A percentile compares a stretch with the other conserved stretches of the same genome.
Evolutionary conservation across 768 basidiomycete genomes (phyloP).

Genomic region (Butyriboletus loyo): DNA sequence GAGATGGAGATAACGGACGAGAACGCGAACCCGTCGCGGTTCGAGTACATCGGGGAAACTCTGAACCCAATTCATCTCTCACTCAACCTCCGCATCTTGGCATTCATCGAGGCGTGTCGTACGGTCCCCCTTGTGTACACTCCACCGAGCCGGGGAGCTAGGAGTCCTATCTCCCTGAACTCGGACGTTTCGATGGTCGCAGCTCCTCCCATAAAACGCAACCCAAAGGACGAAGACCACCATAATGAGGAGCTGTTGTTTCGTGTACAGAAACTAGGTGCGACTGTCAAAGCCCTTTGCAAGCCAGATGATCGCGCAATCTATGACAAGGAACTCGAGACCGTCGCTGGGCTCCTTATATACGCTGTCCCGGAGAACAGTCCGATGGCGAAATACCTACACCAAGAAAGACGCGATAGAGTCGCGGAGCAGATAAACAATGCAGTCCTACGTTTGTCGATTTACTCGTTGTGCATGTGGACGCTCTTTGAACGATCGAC

Average conservation of each 20-base stretch:
- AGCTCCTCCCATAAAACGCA: slow-evolving; percentile 7
- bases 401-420: slow-evolving; percentile 70
- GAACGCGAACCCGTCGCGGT: slow-evolving; percentile 30
- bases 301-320: slow-evolving; percentile 52
- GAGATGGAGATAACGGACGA: slow-evolving; percentile 21
- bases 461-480: background rate
- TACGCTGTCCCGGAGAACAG: slow-evolving; percentile 80
- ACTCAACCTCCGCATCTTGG: slow-evolving; percentile 83
- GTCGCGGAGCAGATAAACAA: slow-evolving; percentile 87
- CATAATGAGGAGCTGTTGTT: slow-evolving; percentile 49
- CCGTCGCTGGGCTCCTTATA: slow-evolving; percentile 78
- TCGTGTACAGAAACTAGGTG: slow-evolving; percentile 65
- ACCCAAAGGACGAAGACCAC: slow-evolving; percentile 34
- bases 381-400: slow-evolving; percentile 70
- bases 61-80: slow-evolving; percentile 74
- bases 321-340: slow-evolving; percentile 68
- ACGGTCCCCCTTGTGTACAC: slow-evolving; percentile 58
- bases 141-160: slow-evolving; percentile 16
- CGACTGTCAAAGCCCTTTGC: slow-evolving; percentile 53
- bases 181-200: slow-evolving; percentile 6
- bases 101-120: slow-evolving; percentile 84
- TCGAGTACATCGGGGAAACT: slow-evolving; percentile 53
- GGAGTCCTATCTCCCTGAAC: slow-evolving; percentile 5
- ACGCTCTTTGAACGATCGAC: slow-evolving; percentile 1
- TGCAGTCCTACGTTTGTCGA: slow-evolving; percentile 73